Conservation (phyloP, 2,329 filamentous ascomycete species). For the Ramularia endophylla region DNA sequence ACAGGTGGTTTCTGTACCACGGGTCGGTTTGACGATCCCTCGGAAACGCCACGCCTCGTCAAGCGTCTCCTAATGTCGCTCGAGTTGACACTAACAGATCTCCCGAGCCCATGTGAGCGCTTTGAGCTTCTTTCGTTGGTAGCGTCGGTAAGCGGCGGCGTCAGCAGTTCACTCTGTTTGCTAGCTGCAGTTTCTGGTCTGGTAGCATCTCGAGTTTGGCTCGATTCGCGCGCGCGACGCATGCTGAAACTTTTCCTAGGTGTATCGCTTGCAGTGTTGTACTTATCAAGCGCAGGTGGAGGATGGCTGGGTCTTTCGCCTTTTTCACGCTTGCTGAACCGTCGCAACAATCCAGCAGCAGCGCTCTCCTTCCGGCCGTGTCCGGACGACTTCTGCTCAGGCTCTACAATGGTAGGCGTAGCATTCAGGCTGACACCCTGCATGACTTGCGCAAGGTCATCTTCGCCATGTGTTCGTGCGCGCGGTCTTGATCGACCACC, state of each 20-base stretch:
- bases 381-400: constrained; percentile 43
- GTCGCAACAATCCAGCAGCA: constrained; percentile 73
- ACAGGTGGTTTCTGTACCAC: neutral
- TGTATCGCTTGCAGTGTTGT: constrained; percentile 62
- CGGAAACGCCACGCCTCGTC: constrained; percentile 49
- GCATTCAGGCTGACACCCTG: constrained; percentile 59
- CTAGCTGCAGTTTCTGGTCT: constrained; percentile 52
- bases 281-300: constrained; percentile 73
- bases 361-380: constrained; percentile 72
- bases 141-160: constrained; percentile 59
- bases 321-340: constrained; percentile 82
- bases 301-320: constrained; percentile 57
- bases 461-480: constrained; percentile 89
- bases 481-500: constrained; percentile 77
- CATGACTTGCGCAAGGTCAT: constrained; percentile 71
- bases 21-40: constrained; percentile 42
- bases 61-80: constrained; percentile 69
- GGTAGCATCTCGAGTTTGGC: constrained; percentile 38
- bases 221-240: constrained; percentile 50
- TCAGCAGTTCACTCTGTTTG: constrained; percentile 57
- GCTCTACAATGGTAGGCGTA: constrained; percentile 44
- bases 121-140: constrained; percentile 25
- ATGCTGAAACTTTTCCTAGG: constrained; percentile 89
- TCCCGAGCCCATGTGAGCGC: constrained; percentile 59
- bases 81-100: constrained; percentile 88